Conservation (phyloP, 805 yeast genomes). For the Kuraishia molischiana region DNA sequence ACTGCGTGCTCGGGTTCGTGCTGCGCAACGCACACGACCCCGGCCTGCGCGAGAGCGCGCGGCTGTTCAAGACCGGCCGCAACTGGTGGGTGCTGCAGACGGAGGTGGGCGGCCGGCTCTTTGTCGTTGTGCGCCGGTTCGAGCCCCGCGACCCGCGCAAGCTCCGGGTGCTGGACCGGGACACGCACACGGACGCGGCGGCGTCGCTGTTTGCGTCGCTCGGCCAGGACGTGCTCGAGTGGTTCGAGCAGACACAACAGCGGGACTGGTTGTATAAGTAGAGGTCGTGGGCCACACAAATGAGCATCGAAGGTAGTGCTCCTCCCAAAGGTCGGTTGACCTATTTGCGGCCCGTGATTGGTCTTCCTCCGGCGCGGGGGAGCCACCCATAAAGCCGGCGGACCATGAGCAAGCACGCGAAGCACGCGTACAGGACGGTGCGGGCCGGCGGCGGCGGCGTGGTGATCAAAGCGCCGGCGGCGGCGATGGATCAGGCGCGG, state of each 20-base stretch:
- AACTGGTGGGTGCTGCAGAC: constrained; percentile 4
- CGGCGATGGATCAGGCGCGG: background rate
- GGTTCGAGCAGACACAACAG: too few relatives aligned
- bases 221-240: background rate
- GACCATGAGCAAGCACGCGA: too few relatives aligned
- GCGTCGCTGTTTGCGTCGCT: background rate
- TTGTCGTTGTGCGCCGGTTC: background rate
- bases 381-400: too few relatives aligned
- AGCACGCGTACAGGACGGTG: too few relatives aligned
- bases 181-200: background rate
- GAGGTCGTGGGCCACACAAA: too few relatives aligned
- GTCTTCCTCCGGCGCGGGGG: too few relatives aligned
- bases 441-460: background rate
- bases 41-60: background rate
- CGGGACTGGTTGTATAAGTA: too few relatives aligned
- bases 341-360: too few relatives aligned
- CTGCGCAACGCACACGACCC: background rate
- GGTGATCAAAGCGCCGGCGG: background rate
- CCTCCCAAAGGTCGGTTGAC: too few relatives aligned
- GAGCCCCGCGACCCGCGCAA: background rate
- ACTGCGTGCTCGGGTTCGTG: background rate
- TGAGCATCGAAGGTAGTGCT: too few relatives aligned
- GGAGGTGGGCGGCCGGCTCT: background rate
- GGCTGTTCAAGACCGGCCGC: constrained; percentile 2
- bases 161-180: background rate